Conservation (phyloP, 768 basidiomycete species). For the Lanmaoa rubissima region DNA sequence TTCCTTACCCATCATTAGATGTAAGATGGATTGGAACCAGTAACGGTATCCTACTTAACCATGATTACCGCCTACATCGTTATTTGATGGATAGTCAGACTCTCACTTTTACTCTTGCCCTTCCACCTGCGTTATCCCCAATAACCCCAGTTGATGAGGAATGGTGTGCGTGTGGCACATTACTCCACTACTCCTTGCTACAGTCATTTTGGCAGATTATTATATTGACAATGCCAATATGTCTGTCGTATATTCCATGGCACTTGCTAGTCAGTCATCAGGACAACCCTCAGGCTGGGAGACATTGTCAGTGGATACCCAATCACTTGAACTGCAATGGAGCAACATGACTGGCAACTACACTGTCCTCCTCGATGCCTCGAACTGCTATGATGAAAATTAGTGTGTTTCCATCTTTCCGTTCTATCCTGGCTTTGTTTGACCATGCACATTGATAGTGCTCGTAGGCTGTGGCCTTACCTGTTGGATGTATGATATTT, state of each 20-base stretch:
- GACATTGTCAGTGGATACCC: background rate
- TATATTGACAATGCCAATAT: slow-evolving; percentile 24
- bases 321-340: slow-evolving; percentile 2
- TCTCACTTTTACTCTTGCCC: background rate
- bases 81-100: background rate
- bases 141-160: background rate
- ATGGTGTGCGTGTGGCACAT: slow-evolving; percentile 8
- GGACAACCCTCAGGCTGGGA: slow-evolving; percentile 10
- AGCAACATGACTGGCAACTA: slow-evolving; percentile 22
- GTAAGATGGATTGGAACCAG: no score
- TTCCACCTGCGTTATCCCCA: background rate
- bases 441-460: slow-evolving; percentile 6
- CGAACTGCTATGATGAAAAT: slow-evolving; percentile 23
- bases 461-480: slow-evolving; percentile 12
- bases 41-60: background rate
- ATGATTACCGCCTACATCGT: background rate
- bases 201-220: slow-evolving; percentile 20
- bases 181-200: slow-evolving; percentile 11
- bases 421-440: background rate
- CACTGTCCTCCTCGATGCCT: slow-evolving; percentile 15
- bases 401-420: slow-evolving; percentile 18
- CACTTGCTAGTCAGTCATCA: slow-evolving; percentile 8
- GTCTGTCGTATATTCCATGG: slow-evolving; percentile 19
- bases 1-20: background rate
- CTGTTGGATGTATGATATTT: background rate